Conservation (phyloP, 306 rosid genomes). For the Purshia tridentata region DNA sequence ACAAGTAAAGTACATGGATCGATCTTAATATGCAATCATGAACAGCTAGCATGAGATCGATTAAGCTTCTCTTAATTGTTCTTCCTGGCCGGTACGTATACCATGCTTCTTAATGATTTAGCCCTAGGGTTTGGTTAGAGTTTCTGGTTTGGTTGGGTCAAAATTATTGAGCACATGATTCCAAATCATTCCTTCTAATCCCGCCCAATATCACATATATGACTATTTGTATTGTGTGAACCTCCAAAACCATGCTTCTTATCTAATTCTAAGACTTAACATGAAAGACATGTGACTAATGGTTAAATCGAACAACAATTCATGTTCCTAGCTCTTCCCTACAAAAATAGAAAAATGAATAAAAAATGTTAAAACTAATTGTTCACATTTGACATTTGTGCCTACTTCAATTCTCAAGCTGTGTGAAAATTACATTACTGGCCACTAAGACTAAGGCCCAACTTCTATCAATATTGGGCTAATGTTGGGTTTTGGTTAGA, state of each 20-base stretch:
- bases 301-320: too few relatives aligned
- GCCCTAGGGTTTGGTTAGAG: neutral
- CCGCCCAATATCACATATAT: neutral
- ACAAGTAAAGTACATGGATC: conserved; percentile 13
- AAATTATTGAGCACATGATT: neutral
- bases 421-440: neutral
- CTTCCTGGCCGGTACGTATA: neutral
- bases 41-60: conserved; percentile 2
- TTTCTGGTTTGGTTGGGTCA: neutral
- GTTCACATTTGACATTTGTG: too few relatives aligned
- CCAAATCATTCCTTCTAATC: neutral
- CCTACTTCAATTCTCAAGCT: too few relatives aligned
- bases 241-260: neutral
- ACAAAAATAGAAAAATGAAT: too few relatives aligned
- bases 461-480: too few relatives aligned
- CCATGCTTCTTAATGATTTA: neutral
- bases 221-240: neutral
- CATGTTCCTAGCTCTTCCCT: too few relatives aligned
- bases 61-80: neutral
- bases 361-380: too few relatives aligned
- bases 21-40: conserved; percentile 16
- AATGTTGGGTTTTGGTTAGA: too few relatives aligned
- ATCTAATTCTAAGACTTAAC: neutral
- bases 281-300: too few relatives aligned
- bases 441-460: too few relatives aligned